Conservation (phyloP, 108 stramenopile genomes). For the Nitzschia sp. region DNA sequence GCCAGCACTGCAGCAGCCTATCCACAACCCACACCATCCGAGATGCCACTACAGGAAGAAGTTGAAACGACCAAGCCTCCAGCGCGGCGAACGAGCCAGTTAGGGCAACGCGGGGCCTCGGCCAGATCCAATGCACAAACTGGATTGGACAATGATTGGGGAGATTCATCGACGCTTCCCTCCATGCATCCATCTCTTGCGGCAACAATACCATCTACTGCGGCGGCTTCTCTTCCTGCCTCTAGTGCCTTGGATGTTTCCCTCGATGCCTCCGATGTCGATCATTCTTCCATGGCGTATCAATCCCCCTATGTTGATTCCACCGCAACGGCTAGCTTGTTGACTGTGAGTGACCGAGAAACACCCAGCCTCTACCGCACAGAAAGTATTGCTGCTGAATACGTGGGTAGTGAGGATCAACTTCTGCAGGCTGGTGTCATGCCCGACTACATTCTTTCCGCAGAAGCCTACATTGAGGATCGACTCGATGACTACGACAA, state of each 20-base stretch:
- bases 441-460: slow-evolving; percentile 18
- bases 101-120: background rate
- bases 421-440: slow-evolving; percentile 25
- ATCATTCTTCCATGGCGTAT: background rate
- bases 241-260: background rate
- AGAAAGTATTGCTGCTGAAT: slow-evolving; percentile 29
- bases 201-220: slow-evolving; percentile 1
- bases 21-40: background rate
- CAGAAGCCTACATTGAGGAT: slow-evolving; percentile 46
- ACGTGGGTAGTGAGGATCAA: slow-evolving; percentile 45
- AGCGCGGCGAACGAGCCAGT: background rate
- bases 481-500: slow-evolving; percentile 37
- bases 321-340: slow-evolving; percentile 3
- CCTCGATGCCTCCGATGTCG: background rate
- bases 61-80: background rate
- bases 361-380: slow-evolving; percentile 16
- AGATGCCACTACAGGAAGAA: slow-evolving; percentile 1
- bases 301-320: background rate
- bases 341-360: background rate
- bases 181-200: background rate
- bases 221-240: background rate
- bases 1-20: background rate
- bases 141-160: background rate
- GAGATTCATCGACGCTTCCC: background rate
- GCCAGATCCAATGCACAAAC: background rate